These are phyloP conservation scores for Talaromyces albobiverticillius DNA, from an alignment of 2,329 filamentous ascomycete species.

Conservation along the genomic window DNA sequence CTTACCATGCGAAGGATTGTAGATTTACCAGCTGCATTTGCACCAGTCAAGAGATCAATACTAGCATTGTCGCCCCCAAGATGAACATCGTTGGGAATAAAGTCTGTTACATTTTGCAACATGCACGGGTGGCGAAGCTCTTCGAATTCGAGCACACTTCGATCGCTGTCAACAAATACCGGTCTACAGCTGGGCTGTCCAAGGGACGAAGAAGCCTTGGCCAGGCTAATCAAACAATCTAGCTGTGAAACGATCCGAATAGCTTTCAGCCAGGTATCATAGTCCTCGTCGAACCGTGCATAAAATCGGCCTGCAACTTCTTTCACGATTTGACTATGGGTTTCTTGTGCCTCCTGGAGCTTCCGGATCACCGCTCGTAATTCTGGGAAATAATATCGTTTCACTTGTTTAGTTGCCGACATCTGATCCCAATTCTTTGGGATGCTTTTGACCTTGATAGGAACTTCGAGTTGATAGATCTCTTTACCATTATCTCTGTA, in stretches of 20 bases:
- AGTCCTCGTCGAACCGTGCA: constrained; percentile 81
- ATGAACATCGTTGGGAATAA: constrained; percentile 91
- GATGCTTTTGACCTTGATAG: constrained; percentile 74
- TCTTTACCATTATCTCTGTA: constrained; percentile 91
- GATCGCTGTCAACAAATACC: constrained; percentile 77
- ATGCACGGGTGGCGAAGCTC: constrained; percentile 96
- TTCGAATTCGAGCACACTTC: constrained; percentile 84
- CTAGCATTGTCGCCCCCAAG: constrained; percentile 79
- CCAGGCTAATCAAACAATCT: constrained; percentile 90
- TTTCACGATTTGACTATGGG: constrained; percentile 84
- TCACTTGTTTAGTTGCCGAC: constrained; percentile 86
- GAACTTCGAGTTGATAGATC: constrained; percentile 91
- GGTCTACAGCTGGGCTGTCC: constrained; percentile 88
- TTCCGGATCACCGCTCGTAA: constrained; percentile 78
- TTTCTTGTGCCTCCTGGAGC: constrained; percentile 91
- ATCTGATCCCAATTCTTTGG: constrained; percentile 92
- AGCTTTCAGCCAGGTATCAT: constrained; percentile 81
- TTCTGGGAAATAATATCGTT: constrained; percentile 89
- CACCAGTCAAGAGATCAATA: constrained; percentile 88
- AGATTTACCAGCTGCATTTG: constrained; percentile 96
- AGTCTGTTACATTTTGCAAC: constrained; percentile 81
- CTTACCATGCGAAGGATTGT: constrained; percentile 90
- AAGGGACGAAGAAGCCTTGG: constrained; percentile 78
- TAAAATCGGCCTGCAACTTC: constrained; percentile 83
- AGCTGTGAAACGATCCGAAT: constrained; percentile 87